These are phyloP conservation scores for Astrocystis sublimbata DNA, from an alignment of 495 filamentous ascomycete species.

Conservation along the genomic window DNA sequence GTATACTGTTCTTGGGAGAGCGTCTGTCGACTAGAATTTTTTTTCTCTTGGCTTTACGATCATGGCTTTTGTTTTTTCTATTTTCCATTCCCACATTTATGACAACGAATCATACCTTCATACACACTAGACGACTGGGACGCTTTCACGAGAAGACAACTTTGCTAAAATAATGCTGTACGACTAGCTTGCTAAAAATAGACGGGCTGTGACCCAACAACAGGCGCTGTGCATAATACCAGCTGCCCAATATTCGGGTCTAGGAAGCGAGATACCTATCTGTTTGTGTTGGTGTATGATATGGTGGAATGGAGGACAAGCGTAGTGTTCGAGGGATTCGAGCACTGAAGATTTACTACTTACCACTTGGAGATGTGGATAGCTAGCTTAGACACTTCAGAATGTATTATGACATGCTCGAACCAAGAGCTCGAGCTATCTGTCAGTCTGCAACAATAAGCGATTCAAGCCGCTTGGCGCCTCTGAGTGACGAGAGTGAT, in stretches of 20 bases:
- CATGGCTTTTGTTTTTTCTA: not conserved
- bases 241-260: not conserved
- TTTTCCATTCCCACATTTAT: not conserved
- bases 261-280: not conserved
- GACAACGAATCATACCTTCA: conserved; percentile 9
- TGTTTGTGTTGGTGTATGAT: too few relatives aligned
- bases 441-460: not conserved
- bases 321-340: too few relatives aligned
- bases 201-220: conserved; percentile 9
- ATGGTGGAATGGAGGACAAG: not conserved
- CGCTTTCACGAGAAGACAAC: conserved; percentile 12
- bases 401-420: not conserved
- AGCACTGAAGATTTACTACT: too few relatives aligned
- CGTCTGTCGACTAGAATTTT: too few relatives aligned
- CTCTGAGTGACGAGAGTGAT: not conserved
- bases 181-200: conserved; percentile 9
- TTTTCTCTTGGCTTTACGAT: not conserved
- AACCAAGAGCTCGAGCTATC: not conserved
- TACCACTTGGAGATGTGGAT: too few relatives aligned
- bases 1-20: too few relatives aligned
- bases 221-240: not conserved
- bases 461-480: not conserved
- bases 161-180: conserved; percentile 10
- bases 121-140: conserved; percentile 18
- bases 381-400: too few relatives aligned